Evolutionary conservation across 2,329 filamentous ascomycete genomes (phyloP), one percentile per base, ranked within the genome.

Genomic region (Colletotrichum sp.): DNA sequence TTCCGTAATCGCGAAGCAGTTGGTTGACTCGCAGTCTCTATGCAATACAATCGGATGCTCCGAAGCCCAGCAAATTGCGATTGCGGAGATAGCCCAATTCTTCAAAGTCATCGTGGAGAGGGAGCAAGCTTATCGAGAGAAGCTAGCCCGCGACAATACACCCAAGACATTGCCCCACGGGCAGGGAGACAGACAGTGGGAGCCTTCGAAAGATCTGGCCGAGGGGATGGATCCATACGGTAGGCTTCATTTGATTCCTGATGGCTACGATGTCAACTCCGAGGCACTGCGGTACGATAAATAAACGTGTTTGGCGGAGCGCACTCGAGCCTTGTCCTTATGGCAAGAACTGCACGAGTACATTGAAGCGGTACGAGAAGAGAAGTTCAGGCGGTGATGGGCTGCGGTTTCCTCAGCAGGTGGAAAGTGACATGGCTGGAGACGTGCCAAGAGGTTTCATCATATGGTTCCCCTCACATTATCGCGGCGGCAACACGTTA

Each of bases 1-100:
- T 79, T 85, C 88, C 1, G 90, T 90, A 28, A 86, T 92, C 70
- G 89, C 89, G 6, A 92, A 91, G 84, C 90, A 92, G 80, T 82
- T 92, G 8, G 82, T 90, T 4, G 90, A 92, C 77, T 80, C 88
- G 0, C 88, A 90, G 82, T 85, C 84, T 10, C 81, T 92, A 4
- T 86, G 91, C 76, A 86, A 88, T 75, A 81, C 91, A 21, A 81
- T 92, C 6, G 88, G 88, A 15, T 86, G 84, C 28, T 80, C 84
- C 0, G 85, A 88, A 57, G 68, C 80, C 8, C 83, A 87, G 69
- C 88, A 90, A 78, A 79, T 86, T 52, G 84, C 87, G 55, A 82
- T 92, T 8, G 85, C 85, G 2, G 88, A 91, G 79, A 85, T 90
- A 67, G 84, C 87, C 3, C 85, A 87, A 48, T 92, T 92, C 79